Percentiles rank a stretch among this genome's conserved stretches.
Conservation (phyloP, 2,329 filamentous ascomycete genomes). For the Pseudopithomyces chartarum region DNA sequence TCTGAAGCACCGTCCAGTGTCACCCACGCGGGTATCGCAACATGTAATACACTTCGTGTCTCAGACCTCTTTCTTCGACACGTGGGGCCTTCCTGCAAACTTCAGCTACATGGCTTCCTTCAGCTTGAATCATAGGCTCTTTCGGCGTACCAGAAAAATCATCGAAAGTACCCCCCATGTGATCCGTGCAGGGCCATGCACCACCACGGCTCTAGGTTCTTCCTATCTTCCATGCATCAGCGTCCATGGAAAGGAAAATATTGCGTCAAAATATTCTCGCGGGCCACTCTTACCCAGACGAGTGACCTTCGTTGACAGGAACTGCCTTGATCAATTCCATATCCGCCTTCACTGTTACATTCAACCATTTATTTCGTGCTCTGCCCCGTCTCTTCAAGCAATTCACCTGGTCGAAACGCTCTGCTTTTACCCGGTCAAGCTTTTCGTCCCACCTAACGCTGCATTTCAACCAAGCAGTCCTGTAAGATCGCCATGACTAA, state of each 20-base stretch:
- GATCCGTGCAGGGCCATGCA: slow-evolving; percentile 18
- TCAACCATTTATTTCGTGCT: slow-evolving; percentile 3
- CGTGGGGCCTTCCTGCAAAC: slow-evolving; percentile 9
- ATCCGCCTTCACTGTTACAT: slow-evolving; percentile 10
- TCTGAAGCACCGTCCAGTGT: slow-evolving; percentile 18
- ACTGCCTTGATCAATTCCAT: slow-evolving; percentile 5
- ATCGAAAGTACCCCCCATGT: slow-evolving; percentile 20
- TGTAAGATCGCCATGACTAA: slow-evolving; percentile 21
- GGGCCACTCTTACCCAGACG: slow-evolving; percentile 15
- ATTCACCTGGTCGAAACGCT: slow-evolving; percentile 28
- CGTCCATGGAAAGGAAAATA: slow-evolving; percentile 4
- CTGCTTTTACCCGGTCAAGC: slow-evolving; percentile 19
- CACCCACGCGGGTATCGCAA: slow-evolving; percentile 20
- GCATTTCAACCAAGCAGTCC: not conserved
- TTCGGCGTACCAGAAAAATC: slow-evolving; percentile 17
- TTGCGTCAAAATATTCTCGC: slow-evolving; percentile 15
- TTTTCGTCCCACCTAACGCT: slow-evolving; percentile 12
- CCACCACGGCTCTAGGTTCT: slow-evolving; percentile 14
- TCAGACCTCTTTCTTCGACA: slow-evolving; percentile 18
- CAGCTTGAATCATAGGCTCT: slow-evolving; percentile 16
- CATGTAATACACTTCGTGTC: slow-evolving; percentile 30
- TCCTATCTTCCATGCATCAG: slow-evolving; percentile 6
- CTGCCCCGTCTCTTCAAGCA: slow-evolving; percentile 8
- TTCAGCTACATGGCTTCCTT: slow-evolving; percentile 30
- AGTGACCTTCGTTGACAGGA: slow-evolving; percentile 5